Evolutionary conservation across 345 rosid genomes (phyloP), one percentile per base, ranked within the genome.

Genomic region (Eucalyptus marginata): DNA sequence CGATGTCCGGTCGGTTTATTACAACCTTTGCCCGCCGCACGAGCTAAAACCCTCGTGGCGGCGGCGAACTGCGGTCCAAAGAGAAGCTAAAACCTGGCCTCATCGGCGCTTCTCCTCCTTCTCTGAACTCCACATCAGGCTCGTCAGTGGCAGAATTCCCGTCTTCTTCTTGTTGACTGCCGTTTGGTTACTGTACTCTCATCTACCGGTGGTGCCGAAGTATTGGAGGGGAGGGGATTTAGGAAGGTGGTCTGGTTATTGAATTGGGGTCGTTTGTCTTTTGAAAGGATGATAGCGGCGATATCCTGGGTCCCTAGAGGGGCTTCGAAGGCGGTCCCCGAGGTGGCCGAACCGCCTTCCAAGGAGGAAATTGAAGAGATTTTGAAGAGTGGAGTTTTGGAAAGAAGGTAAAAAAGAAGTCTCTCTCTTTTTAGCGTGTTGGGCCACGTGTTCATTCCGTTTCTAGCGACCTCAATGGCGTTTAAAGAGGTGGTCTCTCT

Each of bases 301-400:
- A 87, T 95, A 7, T 93, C 99, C 84, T 98, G 99, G 99, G 92
- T 98, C 27, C 99, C 99, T 33, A 97, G 94, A 93, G 99, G 99
- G 58, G 94, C 94, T 79, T 86, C 95, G 22, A 97, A 94, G 91
- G 81, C 96, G 29, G 93, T 93, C 18, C 99, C 97, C 7, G 92
- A 88, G 40, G 95, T 93, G 81, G 97, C 97, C 13, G 96, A 95
- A 51, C 96, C 94, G 27, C 99, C 99, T 84, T 94, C 98, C 44
- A 94, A 94, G 88, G 97, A 97, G 64, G 98, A 97, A 86, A 94
- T 96, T 31, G 96, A 96, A 87, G 97, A 95, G 92, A 90, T 98
- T n/a, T 93, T 96, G 20, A 94, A 95, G 59, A 90, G 91, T 46
- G 96, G 96, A 62, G 95, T 86, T 90, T 87, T 94, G 1, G 94